Evolutionary conservation across 2,329 filamentous ascomycete genomes (phyloP).

Genomic region (Neonectria coccinea): DNA sequence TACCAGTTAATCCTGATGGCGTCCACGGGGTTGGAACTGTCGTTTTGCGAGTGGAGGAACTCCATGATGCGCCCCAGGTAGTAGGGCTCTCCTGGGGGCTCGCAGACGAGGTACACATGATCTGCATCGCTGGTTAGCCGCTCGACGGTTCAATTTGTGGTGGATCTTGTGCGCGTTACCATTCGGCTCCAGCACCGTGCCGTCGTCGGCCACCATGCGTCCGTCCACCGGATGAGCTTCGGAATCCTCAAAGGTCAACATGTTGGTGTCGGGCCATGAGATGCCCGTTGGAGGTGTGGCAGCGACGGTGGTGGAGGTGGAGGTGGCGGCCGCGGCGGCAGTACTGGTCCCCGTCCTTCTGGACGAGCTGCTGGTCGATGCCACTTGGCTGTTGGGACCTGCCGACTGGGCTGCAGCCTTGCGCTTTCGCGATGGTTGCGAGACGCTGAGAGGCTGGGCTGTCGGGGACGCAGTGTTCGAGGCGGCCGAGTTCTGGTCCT

Average conservation of each 20-base stretch:
- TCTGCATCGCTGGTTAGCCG: slow-evolving; percentile 59
- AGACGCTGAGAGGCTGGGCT: slow-evolving; percentile 63
- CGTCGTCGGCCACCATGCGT: slow-evolving; percentile 89
- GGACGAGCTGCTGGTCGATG: slow-evolving; percentile 39
- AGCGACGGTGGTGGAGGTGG: slow-evolving; percentile 32
- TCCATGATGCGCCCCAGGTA: slow-evolving; percentile 99
- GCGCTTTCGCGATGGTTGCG: slow-evolving; percentile 79
- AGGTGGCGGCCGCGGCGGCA: slow-evolving; percentile 5
- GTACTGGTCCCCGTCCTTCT: slow-evolving; percentile 38
- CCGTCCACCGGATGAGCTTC: slow-evolving; percentile 78
- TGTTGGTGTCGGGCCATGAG: slow-evolving; percentile 75
- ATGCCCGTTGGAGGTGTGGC: slow-evolving; percentile 55
- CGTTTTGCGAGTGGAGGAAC: slow-evolving; percentile 86
- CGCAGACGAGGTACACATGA: slow-evolving; percentile 95
- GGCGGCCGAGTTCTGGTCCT: slow-evolving; percentile 48
- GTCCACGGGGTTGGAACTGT: slow-evolving; percentile 79
- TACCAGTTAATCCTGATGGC: slow-evolving; percentile 97
- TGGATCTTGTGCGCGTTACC: slow-evolving; percentile 65
- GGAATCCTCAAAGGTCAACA: slow-evolving; percentile 86
- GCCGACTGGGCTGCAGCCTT: slow-evolving; percentile 71
- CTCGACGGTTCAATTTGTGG: slow-evolving; percentile 39
- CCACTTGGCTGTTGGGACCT: slow-evolving; percentile 39
- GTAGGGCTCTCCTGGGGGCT: slow-evolving; percentile 97
- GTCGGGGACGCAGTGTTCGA: slow-evolving; percentile 49
- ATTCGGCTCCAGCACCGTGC: slow-evolving; percentile 84